Conservation (phyloP, 805 yeast genomes). For the Ogataea pini region DNA sequence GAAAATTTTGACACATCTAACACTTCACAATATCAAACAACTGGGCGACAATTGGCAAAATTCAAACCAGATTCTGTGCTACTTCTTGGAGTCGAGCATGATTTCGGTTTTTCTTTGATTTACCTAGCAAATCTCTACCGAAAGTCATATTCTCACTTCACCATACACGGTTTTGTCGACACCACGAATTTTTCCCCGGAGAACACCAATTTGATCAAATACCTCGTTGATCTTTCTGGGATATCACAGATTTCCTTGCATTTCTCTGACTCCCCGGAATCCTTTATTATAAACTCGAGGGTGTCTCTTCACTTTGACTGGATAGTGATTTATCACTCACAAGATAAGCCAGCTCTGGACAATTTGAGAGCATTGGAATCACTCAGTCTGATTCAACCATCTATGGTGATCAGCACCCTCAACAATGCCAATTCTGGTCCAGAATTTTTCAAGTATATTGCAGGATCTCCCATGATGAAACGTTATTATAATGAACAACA, state of each 20-base stretch:
- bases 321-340: slow-evolving; percentile 23
- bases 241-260: slow-evolving; percentile 17
- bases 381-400: slow-evolving; percentile 25
- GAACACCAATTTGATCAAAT: slow-evolving; percentile 14
- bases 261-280: slow-evolving; percentile 7
- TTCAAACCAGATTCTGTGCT: slow-evolving; percentile 19
- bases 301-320: slow-evolving; percentile 15
- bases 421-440: slow-evolving; percentile 11
- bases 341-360: slow-evolving; percentile 13
- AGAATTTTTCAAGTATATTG: slow-evolving; percentile 18
- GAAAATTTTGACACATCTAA: slow-evolving; percentile 1
- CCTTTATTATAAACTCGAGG: not conserved
- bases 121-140: slow-evolving; percentile 20
- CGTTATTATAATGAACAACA: slow-evolving; percentile 8
- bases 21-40: slow-evolving; percentile 5
- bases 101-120: slow-evolving; percentile 26
- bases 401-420: slow-evolving; percentile 17
- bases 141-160: slow-evolving; percentile 15
- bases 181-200: slow-evolving; percentile 6
- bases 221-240: slow-evolving; percentile 23
- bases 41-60: slow-evolving; percentile 4
- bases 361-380: slow-evolving; percentile 25
- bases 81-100: slow-evolving; percentile 21
- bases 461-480: slow-evolving; percentile 25
- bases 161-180: slow-evolving; percentile 20